Percentiles rank a stretch among this genome's conserved stretches.
phyloP scores from a whole-genome alignment of 2,329 filamentous ascomycete genomes.

The Penicillium sp. region DNA sequence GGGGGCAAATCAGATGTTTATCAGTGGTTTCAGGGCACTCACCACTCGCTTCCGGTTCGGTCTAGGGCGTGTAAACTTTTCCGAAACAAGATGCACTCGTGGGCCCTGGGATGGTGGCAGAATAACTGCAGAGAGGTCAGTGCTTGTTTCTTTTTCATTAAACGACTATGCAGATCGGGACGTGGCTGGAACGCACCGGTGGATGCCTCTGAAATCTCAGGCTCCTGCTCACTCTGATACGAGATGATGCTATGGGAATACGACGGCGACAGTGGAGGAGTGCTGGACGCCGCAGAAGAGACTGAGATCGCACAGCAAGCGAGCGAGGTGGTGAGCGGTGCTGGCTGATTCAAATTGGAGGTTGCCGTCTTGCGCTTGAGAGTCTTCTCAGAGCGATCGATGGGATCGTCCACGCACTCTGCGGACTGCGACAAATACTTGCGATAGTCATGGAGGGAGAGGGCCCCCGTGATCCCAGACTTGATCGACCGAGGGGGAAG shows the following conservation, averaged over 20 bases:
- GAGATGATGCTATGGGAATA: conserved; percentile 41
- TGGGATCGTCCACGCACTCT: conserved; percentile 30
- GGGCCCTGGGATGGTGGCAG: conserved; percentile 21
- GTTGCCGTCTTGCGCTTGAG: conserved; percentile 41
- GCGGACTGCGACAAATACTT: conserved; percentile 37
- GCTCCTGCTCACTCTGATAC: conserved; percentile 35
- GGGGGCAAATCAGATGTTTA: conserved; percentile 14
- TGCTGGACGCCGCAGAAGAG: conserved; percentile 39
- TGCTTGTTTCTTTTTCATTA: conserved; percentile 11
- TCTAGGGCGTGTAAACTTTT: conserved; percentile 25
- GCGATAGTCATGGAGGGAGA: conserved; percentile 44
- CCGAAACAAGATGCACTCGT: conserved; percentile 29
- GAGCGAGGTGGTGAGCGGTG: conserved; percentile 16
- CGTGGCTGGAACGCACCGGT: background rate
- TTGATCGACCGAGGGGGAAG: conserved; percentile 27
- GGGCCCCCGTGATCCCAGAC: conserved; percentile 27
- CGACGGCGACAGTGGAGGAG: conserved; percentile 44
- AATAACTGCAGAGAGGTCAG: conserved; percentile 19
- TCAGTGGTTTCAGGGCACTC: conserved; percentile 26
- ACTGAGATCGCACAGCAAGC: conserved; percentile 32
- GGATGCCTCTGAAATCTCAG: conserved; percentile 29
- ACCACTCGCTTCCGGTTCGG: conserved; percentile 33
- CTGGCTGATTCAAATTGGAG: conserved; percentile 36
- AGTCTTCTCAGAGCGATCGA: conserved; percentile 34
- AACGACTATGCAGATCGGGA: background rate